These are phyloP conservation scores for Lactarius tabidus DNA, from an alignment of 768 basidiomycete genomes.

Conservation along the genomic window DNA sequence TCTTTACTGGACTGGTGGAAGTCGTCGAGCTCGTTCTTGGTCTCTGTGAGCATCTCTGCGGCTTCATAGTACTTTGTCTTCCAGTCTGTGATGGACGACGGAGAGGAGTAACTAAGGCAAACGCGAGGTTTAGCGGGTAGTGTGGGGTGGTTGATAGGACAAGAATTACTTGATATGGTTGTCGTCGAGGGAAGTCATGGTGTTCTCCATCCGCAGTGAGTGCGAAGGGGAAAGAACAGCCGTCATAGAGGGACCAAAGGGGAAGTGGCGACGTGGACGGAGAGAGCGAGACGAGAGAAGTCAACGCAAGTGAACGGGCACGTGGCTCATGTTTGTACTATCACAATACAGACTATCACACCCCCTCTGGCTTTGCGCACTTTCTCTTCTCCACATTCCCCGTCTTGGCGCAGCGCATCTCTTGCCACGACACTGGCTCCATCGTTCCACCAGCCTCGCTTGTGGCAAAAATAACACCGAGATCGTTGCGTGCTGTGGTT, in stretches of 20 bases:
- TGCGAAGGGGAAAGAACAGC: constrained; percentile 61
- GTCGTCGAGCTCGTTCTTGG: constrained; percentile 80
- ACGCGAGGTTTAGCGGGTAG: constrained; percentile 13
- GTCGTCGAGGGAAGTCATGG: constrained; percentile 61
- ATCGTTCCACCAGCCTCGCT: constrained; percentile 83
- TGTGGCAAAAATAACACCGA: constrained; percentile 88
- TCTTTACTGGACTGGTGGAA: constrained; percentile 87
- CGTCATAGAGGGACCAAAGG: constrained; percentile 42
- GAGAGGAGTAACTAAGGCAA: constrained; percentile 47
- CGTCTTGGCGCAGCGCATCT: constrained; percentile 84
- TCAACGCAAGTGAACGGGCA: constrained; percentile 18
- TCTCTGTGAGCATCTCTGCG: constrained; percentile 79
- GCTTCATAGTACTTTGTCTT: constrained; percentile 77
- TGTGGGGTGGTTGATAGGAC: constrained; percentile 19
- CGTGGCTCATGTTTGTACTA: constrained; percentile 19
- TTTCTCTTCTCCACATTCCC: constrained; percentile 78
- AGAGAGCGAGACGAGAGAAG: constrained; percentile 12
- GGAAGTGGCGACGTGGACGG: constrained; percentile 9
- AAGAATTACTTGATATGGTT: constrained; percentile 50
- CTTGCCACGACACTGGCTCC: constrained; percentile 86
- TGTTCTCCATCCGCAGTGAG: constrained; percentile 47
- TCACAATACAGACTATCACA: constrained; percentile 28
- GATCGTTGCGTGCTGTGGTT: constrained; percentile 84
- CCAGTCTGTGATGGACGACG: constrained; percentile 55
- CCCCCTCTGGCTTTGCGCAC: constrained; percentile 76